Percentiles rank a stretch among this genome's conserved stretches.
Conservation (phyloP, 352 stramenopile species). For the Phytopythium chamaehyphon region DNA sequence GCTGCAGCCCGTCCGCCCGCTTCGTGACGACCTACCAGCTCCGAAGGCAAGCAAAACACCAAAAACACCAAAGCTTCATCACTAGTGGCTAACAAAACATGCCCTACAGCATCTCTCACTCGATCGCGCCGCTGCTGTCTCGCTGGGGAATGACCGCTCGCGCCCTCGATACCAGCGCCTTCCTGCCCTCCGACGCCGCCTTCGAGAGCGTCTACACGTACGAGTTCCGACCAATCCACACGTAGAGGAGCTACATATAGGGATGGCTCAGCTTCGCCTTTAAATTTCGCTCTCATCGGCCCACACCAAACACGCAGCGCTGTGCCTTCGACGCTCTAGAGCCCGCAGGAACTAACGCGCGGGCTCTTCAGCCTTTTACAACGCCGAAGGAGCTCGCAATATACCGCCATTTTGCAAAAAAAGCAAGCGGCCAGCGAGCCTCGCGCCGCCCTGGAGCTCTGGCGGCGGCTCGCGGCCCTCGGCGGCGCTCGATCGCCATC, state of each 20-base stretch:
- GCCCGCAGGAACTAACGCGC: no score
- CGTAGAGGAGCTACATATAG: background rate
- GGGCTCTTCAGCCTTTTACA: slow-evolving; percentile 36
- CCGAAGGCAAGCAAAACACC: slow-evolving; percentile 24
- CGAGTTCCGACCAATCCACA: slow-evolving; percentile 22
- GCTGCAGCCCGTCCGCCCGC: slow-evolving; percentile 23
- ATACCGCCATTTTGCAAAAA: no score
- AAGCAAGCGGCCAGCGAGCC: background rate
- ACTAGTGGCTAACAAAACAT: background rate
- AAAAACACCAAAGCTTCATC: background rate
- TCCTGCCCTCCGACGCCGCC: slow-evolving; percentile 12
- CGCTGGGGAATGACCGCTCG: slow-evolving; percentile 42
- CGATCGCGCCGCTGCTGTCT: slow-evolving; percentile 47
- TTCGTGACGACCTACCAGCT: slow-evolving; percentile 69
- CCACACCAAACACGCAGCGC: slow-evolving; percentile 5
- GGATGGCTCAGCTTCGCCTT: slow-evolving; percentile 77
- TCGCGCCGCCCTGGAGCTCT: background rate
- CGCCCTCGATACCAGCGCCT: slow-evolving; percentile 25
- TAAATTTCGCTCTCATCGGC: slow-evolving; percentile 37
- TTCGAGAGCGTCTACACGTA: slow-evolving; percentile 63
- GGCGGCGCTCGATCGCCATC: background rate
- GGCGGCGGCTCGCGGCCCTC: background rate
- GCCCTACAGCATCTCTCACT: slow-evolving; percentile 35
- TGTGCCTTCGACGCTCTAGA: slow-evolving; percentile 38
- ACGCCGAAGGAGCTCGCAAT: slow-evolving; percentile 9